Evolutionary conservation across 2,329 filamentous ascomycete species (phyloP).

Genomic region (Neopestalotiopsis clavispora): DNA sequence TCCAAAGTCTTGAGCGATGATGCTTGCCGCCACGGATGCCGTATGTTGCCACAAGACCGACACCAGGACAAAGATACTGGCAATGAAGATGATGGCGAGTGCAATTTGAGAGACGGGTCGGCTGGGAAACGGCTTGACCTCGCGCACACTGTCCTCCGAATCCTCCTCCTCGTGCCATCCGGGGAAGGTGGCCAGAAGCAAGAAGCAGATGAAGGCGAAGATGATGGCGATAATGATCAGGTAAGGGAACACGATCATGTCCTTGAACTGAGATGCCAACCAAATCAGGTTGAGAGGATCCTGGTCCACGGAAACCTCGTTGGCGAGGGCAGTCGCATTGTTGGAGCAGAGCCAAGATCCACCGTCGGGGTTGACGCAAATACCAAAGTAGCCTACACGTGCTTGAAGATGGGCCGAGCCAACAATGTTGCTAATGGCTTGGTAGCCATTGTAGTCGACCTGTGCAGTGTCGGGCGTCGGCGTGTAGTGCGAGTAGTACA

Average conservation of each 20-base stretch:
- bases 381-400: conserved; percentile 96
- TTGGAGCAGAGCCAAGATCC: conserved; percentile 95
- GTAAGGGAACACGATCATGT: conserved; percentile 98
- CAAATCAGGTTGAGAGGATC: conserved; percentile 97
- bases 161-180: conserved; percentile 95
- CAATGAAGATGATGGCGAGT: conserved; percentile 86
- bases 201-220: conserved; percentile 93
- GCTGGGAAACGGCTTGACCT: conserved; percentile 93
- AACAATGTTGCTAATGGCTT: conserved; percentile 88
- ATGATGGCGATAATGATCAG: conserved; percentile 97
- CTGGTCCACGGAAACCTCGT: conserved; percentile 87
- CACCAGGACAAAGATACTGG: conserved; percentile 74
- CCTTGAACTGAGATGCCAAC: conserved; percentile 96
- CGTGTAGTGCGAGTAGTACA: conserved; percentile 91
- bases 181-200: conserved; percentile 94
- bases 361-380: conserved; percentile 91
- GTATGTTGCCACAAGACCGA: conserved; percentile 90
- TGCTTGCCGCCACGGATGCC: conserved; percentile 90
- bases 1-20: conserved; percentile 67
- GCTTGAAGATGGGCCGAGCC: conserved; percentile 84
- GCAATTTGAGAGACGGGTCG: conserved; percentile 91
- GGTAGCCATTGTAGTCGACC: conserved; percentile 86
- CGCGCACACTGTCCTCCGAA: conserved; percentile 78
- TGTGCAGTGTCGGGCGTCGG: conserved; percentile 84
- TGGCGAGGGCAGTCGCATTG: conserved; percentile 91